Evolutionary conservation across 768 basidiomycete species (phyloP).

Genomic region (Royoungia palumana): DNA sequence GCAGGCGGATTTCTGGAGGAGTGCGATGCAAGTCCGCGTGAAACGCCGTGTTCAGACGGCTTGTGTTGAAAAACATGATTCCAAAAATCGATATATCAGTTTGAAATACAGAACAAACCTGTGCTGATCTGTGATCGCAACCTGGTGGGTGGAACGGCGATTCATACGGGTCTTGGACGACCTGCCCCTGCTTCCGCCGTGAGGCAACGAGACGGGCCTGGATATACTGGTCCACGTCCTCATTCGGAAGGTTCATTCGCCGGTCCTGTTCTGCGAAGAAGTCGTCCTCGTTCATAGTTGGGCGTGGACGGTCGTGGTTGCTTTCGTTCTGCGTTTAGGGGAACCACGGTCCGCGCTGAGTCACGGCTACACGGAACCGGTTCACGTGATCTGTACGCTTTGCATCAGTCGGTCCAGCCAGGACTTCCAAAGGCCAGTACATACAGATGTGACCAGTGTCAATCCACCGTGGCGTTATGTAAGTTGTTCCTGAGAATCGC

Average conservation of each 20-base stretch:
- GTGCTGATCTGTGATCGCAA: conserved; percentile 3
- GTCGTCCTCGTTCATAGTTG: conserved; percentile 35
- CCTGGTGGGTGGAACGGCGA: conserved; percentile 5
- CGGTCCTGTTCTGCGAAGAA: conserved; percentile 57
- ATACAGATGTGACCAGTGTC: too few relatives aligned
- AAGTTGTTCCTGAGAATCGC: too few relatives aligned
- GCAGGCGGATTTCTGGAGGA: background rate
- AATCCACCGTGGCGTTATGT: too few relatives aligned
- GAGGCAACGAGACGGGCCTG: conserved; percentile 24
- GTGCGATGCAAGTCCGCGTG: background rate
- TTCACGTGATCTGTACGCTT: too few relatives aligned
- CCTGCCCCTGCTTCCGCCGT: conserved; percentile 17
- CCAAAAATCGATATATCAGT: background rate
- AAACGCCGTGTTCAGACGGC: background rate
- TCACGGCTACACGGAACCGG: too few relatives aligned
- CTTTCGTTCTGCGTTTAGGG: background rate
- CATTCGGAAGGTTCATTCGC: conserved; percentile 51
- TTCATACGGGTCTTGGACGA: background rate
- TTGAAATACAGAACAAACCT: background rate
- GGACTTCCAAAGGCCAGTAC: too few relatives aligned
- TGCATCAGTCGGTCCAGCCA: too few relatives aligned
- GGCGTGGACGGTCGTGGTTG: background rate
- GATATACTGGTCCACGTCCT: conserved; percentile 49
- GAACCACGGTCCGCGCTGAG: too few relatives aligned
- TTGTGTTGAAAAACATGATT: conserved; percentile 1